Base-by-base conservation (phyloP, 192 early-diverging fungal genomes). In the Linnemannia schmuckeri region DNA sequence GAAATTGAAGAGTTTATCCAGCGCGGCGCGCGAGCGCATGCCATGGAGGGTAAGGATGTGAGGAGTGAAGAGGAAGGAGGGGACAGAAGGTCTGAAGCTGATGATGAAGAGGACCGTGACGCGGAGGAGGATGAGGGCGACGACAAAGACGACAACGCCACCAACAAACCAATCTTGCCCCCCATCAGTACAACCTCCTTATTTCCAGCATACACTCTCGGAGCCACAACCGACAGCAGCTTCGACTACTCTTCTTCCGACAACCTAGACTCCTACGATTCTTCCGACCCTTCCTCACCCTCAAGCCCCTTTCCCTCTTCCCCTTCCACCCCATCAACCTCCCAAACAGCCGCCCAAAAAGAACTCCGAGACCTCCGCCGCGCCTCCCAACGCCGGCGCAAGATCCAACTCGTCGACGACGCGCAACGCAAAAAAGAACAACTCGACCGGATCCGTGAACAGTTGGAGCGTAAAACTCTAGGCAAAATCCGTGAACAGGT, bases 401-500 rank as follows among this genome's bases (percentile, higher is more conserved):
- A 55, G 2, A 79, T 75, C 52, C 44, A 72, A 35, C 55, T 76
- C 18, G 84, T 86, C 38, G 84, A 86, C 27, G 84, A 86, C n/a
- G 78, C 79, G 0, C 63, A 86, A 68, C 78, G 84, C 12, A 86
- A 86, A 24, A 79, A 86, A 46, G 83, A 85, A 38, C 83, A 85
- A 41, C 27, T 87, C 42, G 84, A 81, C 27, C 61, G 68, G 44
- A 80, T 87, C 79, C 80, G 74, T 46, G 84, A 70, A 17, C 79
- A 81, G 18, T 49, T 87, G 15, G 40, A 81, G 30, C 61, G 77
- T 2, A 76, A n/a, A 35, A 22, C 69, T 0, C 57, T 85, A 30
- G 83, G 84, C 66, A 81, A 81, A 72, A 81, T 87, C 42, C 72
- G 79, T 8, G 42, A 81, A 46, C 79, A 81, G 10, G 79, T 87